phyloP scores from a whole-genome alignment of 1,284 basidiomycete genomes.

The Farysia itapuensis region DNA sequence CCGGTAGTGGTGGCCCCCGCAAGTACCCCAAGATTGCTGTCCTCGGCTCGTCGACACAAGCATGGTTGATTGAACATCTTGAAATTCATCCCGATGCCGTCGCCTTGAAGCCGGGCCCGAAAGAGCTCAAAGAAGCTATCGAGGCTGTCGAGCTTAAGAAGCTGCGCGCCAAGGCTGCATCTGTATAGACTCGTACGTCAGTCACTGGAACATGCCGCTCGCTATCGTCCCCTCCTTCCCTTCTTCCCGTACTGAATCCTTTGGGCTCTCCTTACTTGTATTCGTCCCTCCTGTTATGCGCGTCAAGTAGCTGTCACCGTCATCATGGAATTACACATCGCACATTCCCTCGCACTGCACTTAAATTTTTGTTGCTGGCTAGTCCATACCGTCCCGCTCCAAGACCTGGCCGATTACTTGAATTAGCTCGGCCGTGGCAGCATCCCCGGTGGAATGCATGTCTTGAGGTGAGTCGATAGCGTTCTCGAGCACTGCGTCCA shows the following conservation, averaged over 20 bases:
- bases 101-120: conserved; percentile 45
- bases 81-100: conserved; percentile 49
- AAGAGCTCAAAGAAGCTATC: conserved; percentile 50
- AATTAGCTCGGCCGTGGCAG: conserved; percentile 22
- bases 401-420: conserved; percentile 19
- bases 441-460: conserved; percentile 18
- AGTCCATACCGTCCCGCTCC: conserved; percentile 19
- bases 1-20: conserved; percentile 1
- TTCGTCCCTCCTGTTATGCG: too few relatives aligned
- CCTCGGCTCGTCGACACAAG: conserved; percentile 46
- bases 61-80: conserved; percentile 44
- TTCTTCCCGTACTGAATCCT: too few relatives aligned
- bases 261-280: too few relatives aligned
- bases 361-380: not conserved
- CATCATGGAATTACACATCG: too few relatives aligned
- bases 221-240: too few relatives aligned
- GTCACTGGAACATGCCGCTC: too few relatives aligned
- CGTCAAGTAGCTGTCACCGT: too few relatives aligned
- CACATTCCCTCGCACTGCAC: too few relatives aligned
- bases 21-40: conserved; percentile 48
- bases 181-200: too few relatives aligned
- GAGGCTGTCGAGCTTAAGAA: conserved; percentile 36
- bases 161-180: too few relatives aligned
- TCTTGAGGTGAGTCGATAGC: conserved; percentile 20
- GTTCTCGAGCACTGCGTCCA: conserved; percentile 22